Base-by-base conservation (phyloP, 306 rosid genomes). In the Prunus salicina region DNA sequence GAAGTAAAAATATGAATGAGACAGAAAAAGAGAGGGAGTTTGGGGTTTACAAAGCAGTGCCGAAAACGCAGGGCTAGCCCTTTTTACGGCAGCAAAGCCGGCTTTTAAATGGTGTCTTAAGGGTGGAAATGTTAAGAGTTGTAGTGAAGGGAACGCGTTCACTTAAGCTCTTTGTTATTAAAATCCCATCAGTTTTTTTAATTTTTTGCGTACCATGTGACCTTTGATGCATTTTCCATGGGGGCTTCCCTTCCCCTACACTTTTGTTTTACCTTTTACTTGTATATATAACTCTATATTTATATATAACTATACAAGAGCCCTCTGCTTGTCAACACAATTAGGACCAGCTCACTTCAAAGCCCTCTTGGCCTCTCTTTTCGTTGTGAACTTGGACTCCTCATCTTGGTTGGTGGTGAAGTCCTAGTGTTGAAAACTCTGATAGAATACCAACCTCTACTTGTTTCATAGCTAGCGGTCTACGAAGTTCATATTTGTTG, bases 181-280 rank as follows among this genome's bases (percentile, higher is more conserved):
- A 47, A 56, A 25, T 74, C 30, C 69, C 51, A n/a, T 27, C 11
- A 41, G 46, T 64, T 12, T 51, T 58, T 58, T 64, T 75, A 69
- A 20, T 71, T 25, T 28, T 53, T 70, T 67, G 78, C 71, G 85
- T 81, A 71, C 91, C 97, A 92, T 92, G 99, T 92, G 97, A 92
- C 85, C 86, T 62, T 74, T 81, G 81, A 32, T 83, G 90, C 88
- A 80, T 67, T 82, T 90, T 87, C 86, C 92, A 81, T 82, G 88
- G 77, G 13, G 49, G 80, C 80, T 78, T 74, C 83, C 75, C 55
- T 78, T 74, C 82, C 75, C 50, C 65, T 80, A 25, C 80, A 78
- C 89, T 49, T 73, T 72, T 76, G 67, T 51, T 60, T 43, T 45
- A 28, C 66, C 63, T 82, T 86, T 77, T 58, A 67, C 68, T 67